phyloP scores from a whole-genome alignment of 2,329 filamentous ascomycete genomes.

The Aurifilum marmelostoma region DNA sequence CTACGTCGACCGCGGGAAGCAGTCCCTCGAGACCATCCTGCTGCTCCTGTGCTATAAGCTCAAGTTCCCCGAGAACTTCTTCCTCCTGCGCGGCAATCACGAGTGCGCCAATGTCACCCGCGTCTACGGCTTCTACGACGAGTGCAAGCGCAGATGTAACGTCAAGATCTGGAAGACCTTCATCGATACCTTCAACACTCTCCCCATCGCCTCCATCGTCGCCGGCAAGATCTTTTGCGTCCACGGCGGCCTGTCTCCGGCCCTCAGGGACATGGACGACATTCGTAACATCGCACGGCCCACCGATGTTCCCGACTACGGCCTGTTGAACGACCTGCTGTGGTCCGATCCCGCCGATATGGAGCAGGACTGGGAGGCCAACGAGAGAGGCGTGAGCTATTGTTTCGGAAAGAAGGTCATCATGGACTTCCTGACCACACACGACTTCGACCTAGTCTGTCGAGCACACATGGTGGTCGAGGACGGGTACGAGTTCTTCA shows the following conservation, averaged over 20 bases:
- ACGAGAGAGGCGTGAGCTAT: conserved; percentile 95
- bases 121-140: conserved; percentile 97
- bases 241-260: conserved; percentile 91
- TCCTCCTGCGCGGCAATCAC: conserved; percentile 90
- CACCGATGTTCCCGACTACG: conserved; percentile 96
- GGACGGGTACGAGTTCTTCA: conserved; percentile 99
- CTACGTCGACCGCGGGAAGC: conserved; percentile 95
- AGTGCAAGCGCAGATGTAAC: conserved; percentile 94
- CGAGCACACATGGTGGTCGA: conserved; percentile 99
- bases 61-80: conserved; percentile 97
- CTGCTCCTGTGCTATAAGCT: conserved; percentile 95
- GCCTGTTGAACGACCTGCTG: conserved; percentile 88
- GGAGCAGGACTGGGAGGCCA: conserved; percentile 97
- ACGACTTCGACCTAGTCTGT: conserved; percentile 97
- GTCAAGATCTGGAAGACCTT: conserved; percentile 99
- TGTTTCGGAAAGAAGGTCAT: conserved; percentile 99
- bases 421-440: conserved; percentile 88
- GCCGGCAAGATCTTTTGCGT: conserved; percentile 98
- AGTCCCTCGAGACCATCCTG: conserved; percentile 92
- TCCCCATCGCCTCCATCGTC: conserved; percentile 95
- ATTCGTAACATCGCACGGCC: conserved; percentile 94
- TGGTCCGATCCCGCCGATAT: conserved; percentile 99
- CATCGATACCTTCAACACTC: conserved; percentile 92
- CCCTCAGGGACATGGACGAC: conserved; percentile 95
- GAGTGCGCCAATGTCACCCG: conserved; percentile 96